A percentile compares a stretch with the other conserved stretches of the same genome.
Conservation (phyloP, 176 grass and related monocot genomes). For the Neostapfia colusana region DNA sequence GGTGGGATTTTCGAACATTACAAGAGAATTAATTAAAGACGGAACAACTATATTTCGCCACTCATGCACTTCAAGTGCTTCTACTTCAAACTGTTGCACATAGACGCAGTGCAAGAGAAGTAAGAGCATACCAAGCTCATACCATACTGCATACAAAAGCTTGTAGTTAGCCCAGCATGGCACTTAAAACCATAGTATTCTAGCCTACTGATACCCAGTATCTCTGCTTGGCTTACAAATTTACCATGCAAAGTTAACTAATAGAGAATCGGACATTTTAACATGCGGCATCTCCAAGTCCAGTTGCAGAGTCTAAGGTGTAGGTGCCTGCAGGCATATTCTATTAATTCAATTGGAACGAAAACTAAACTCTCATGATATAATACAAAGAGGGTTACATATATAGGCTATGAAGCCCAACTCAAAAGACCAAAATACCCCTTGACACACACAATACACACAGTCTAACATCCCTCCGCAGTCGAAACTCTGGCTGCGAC, state of each 20-base stretch:
- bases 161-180: constrained; percentile 2
- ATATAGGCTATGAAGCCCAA: too few relatives aligned
- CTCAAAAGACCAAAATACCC: too few relatives aligned
- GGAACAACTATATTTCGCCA: constrained; percentile 1
- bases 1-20: neutral
- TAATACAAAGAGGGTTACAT: too few relatives aligned
- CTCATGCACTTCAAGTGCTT: neutral
- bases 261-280: neutral
- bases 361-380: too few relatives aligned
- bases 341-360: too few relatives aligned
- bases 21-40: constrained; percentile 3
- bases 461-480: too few relatives aligned
- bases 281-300: neutral
- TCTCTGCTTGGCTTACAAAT: neutral
- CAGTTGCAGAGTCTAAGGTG: neutral
- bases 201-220: neutral
- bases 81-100: constrained; percentile 14
- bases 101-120: neutral
- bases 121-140: neutral
- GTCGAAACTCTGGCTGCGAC: too few relatives aligned
- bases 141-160: neutral
- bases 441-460: too few relatives aligned
- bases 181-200: neutral
- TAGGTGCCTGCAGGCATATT: neutral
- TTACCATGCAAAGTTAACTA: neutral